Conservation (phyloP, 169 alveolate genomes). For the Cryptosporidium canis region DNA sequence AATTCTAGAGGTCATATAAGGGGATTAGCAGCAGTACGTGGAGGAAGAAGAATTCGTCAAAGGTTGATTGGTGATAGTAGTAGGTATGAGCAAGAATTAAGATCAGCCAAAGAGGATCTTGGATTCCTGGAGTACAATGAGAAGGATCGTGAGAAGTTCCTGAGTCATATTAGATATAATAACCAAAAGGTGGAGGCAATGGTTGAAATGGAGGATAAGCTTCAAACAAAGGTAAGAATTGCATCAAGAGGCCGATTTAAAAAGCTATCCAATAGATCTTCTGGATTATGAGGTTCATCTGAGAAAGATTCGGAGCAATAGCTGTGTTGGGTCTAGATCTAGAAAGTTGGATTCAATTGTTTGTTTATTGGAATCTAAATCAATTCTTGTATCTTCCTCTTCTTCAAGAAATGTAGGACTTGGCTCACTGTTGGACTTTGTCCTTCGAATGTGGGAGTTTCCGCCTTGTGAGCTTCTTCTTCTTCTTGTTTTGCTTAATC, state of each 20-base stretch:
- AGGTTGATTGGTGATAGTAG: constrained; percentile 16
- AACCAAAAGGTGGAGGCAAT: neutral
- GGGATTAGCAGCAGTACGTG: constrained; percentile 56
- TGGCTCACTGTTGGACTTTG: neutral
- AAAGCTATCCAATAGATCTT: neutral
- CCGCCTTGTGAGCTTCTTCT: constrained; percentile 42
- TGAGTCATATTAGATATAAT: neutral
- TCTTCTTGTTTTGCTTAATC: constrained; percentile 9
- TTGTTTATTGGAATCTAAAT: neutral
- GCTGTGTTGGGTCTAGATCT: constrained; percentile 22
- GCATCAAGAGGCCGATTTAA: constrained; percentile 44
- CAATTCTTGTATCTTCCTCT: neutral
- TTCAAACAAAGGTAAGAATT: constrained; percentile 8
- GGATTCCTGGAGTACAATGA: constrained; percentile 35
- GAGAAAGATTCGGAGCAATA: constrained; percentile 34
- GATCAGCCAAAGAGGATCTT: constrained; percentile 22
- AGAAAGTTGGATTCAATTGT: neutral
- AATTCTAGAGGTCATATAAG: constrained; percentile 42
- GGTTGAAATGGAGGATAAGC: constrained; percentile 10
- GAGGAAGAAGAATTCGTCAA: constrained; percentile 48
- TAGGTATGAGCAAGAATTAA: constrained; percentile 3
- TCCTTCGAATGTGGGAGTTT: constrained; percentile 27
- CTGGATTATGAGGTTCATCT: neutral
- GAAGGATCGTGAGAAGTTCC: neutral
- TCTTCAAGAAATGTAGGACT: neutral